phyloP scores from a whole-genome alignment of 352 stramenopile species.

The Pythium dissimile region DNA sequence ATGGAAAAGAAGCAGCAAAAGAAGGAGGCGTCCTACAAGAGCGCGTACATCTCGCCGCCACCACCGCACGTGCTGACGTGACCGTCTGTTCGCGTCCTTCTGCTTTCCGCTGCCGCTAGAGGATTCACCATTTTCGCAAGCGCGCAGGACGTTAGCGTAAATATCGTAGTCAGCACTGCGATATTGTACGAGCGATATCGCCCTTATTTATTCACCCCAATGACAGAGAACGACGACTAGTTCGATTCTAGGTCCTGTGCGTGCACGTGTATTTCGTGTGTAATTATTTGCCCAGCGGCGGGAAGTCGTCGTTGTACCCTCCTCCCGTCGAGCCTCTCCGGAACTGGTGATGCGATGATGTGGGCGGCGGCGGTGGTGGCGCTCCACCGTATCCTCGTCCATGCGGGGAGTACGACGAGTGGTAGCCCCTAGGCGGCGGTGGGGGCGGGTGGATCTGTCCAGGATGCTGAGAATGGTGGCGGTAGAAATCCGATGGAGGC shows the following conservation, averaged over 20 bases:
- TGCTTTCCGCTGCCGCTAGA: neutral
- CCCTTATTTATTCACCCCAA: slow-evolving; percentile 2
- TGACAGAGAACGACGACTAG: neutral
- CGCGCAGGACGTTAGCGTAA: neutral
- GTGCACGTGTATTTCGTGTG: neutral
- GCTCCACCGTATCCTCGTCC: slow-evolving; percentile 17
- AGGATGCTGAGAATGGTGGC: slow-evolving; percentile 3
- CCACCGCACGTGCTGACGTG: neutral
- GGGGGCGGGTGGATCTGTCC: slow-evolving; percentile 2
- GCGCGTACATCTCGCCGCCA: slow-evolving; percentile 14
- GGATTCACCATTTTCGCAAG: neutral
- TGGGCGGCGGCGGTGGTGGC: slow-evolving; percentile 3
- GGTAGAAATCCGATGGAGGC: slow-evolving; percentile 18
- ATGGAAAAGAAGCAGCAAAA: slow-evolving; percentile 70
- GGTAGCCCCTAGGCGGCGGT: slow-evolving; percentile 5
- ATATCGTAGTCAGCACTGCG: neutral
- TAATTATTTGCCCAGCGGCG: slow-evolving; percentile 47
- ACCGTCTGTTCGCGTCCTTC: too few relatives aligned
- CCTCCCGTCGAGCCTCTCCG: slow-evolving; percentile 19
- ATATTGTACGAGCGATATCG: neutral
- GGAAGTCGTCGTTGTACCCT: slow-evolving; percentile 71
- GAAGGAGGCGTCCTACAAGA: slow-evolving; percentile 41
- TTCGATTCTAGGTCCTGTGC: too few relatives aligned
- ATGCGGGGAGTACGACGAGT: slow-evolving; percentile 17
- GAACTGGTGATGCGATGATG: slow-evolving; percentile 23